Conservation (phyloP, 352 stramenopile species). For the Phytopythium delawarense region DNA sequence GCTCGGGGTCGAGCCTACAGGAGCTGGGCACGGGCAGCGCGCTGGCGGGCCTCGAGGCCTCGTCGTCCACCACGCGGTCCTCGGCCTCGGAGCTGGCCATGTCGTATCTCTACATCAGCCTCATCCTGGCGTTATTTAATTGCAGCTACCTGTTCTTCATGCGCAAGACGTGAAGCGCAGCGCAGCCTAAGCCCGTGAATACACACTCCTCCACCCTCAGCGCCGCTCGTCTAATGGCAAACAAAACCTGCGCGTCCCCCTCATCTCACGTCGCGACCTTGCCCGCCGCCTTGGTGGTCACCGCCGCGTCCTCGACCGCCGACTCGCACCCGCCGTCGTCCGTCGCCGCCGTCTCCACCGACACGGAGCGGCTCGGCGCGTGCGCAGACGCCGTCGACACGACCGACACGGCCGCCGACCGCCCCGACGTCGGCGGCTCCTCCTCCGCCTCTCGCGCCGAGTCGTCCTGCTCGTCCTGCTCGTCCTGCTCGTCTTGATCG, state of each 20-base stretch:
- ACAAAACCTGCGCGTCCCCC: background rate
- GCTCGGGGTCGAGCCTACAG: constrained; percentile 14
- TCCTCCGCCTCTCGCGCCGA: constrained; percentile 6
- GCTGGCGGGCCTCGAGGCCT: constrained; percentile 16
- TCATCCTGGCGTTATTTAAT: constrained; percentile 43
- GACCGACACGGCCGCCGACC: constrained; percentile 7
- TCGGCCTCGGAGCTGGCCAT: constrained; percentile 27
- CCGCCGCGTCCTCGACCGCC: too few species aligned
- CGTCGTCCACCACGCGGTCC: constrained; percentile 19
- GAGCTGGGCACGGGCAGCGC: background rate
- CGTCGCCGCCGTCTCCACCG: constrained; percentile 14
- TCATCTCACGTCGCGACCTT: background rate
- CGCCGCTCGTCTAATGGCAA: background rate
- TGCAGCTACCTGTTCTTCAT: constrained; percentile 45
- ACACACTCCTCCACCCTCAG: background rate
- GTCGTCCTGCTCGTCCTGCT: constrained; percentile 9
- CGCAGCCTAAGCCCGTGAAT: background rate
- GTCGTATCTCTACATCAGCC: constrained; percentile 33
- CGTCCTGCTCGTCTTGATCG: constrained; percentile 10
- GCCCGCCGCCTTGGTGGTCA: background rate
- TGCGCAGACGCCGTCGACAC: constrained; percentile 24
- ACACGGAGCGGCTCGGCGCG: constrained; percentile 13
- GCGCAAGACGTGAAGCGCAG: constrained; percentile 27
- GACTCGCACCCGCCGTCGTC: constrained; percentile 6
- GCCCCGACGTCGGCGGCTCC: background rate